A percentile compares a stretch with the other conserved stretches of the same genome.
phyloP scores from a whole-genome alignment of 1,284 basidiomycete genomes.

The Grifola frondosa region DNA sequence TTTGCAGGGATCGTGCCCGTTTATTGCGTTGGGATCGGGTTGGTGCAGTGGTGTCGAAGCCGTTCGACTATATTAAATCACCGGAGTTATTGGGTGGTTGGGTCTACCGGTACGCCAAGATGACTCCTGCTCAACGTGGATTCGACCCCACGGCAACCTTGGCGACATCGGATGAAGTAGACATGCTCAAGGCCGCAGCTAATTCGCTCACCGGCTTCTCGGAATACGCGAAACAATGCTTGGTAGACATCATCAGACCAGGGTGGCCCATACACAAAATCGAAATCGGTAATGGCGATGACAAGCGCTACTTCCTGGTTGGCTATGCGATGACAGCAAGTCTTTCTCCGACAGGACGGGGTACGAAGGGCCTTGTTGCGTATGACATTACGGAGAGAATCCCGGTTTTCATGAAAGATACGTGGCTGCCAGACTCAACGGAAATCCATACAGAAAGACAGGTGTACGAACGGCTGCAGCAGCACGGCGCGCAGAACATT shows the following conservation, averaged over 20 bases:
- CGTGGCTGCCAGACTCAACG: constrained; percentile 1
- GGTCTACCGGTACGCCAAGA: not conserved
- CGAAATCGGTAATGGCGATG: not conserved
- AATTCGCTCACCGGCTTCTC: not conserved
- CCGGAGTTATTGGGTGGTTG: not conserved
- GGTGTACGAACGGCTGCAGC: too few species aligned
- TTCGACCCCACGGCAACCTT: constrained; percentile 2
- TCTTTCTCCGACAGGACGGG: not conserved
- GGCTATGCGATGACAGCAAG: not conserved
- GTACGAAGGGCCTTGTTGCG: not conserved
- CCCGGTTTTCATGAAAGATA: constrained; percentile 3
- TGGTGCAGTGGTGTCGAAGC: not conserved
- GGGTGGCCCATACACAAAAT: not conserved
- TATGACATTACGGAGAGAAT: not conserved
- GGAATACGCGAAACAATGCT: not conserved
- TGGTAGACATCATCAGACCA: not conserved
- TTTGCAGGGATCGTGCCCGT: not conserved
- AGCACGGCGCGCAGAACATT: too few species aligned
- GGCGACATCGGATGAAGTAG: not conserved
- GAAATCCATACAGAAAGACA: too few species aligned
- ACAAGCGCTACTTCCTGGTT: not conserved
- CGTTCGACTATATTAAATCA: constrained; percentile 7
- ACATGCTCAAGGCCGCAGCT: not conserved
- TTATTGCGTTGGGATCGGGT: constrained; percentile 1
- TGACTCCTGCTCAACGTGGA: not conserved